Evolutionary conservation across 148 eudicot species (phyloP).

Genomic region (Rhododendron ovatum): DNA sequence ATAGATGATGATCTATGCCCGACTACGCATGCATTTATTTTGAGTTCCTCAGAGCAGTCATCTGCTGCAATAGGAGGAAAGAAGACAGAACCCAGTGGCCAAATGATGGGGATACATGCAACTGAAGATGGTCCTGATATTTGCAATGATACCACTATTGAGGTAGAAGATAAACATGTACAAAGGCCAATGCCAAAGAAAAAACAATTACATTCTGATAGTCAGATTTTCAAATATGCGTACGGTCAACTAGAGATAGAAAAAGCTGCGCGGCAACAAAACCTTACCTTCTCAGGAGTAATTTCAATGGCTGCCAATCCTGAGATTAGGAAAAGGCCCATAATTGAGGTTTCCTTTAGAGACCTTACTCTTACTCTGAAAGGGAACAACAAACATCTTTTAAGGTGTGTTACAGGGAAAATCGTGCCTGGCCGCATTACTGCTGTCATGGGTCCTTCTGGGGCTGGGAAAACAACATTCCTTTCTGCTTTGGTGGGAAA

Average conservation of each 20-base stretch:
- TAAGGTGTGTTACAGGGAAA: constrained; percentile 65
- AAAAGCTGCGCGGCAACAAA: constrained; percentile 43
- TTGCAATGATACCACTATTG: constrained; percentile 28
- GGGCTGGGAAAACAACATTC: constrained; percentile 79
- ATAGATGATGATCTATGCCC: constrained; percentile 21
- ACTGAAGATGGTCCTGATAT: constrained; percentile 28
- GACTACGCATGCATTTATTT: constrained; percentile 12
- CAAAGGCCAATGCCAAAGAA: constrained; percentile 33
- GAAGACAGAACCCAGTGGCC: constrained; percentile 16
- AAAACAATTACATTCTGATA: constrained; percentile 43
- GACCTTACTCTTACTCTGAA: constrained; percentile 62
- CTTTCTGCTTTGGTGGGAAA: constrained; percentile 72
- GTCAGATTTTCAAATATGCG: constrained; percentile 68
- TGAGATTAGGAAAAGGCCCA: constrained; percentile 47
- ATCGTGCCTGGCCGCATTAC: constrained; percentile 61
- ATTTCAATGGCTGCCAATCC: constrained; percentile 48
- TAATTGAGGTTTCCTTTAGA: constrained; percentile 55
- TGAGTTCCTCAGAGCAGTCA: constrained; percentile 23
- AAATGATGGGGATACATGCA: constrained; percentile 14
- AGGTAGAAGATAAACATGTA: constrained; percentile 26
- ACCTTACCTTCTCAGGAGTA: constrained; percentile 51
- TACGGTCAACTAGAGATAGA: constrained; percentile 80
- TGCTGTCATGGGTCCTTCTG: constrained; percentile 86
- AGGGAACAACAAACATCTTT: constrained; percentile 52
- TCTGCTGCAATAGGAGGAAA: constrained; percentile 26